These are phyloP conservation scores for Hymenoscyphus repandus DNA, from an alignment of 2,329 filamentous ascomycete genomes.

Conservation along the genomic window DNA sequence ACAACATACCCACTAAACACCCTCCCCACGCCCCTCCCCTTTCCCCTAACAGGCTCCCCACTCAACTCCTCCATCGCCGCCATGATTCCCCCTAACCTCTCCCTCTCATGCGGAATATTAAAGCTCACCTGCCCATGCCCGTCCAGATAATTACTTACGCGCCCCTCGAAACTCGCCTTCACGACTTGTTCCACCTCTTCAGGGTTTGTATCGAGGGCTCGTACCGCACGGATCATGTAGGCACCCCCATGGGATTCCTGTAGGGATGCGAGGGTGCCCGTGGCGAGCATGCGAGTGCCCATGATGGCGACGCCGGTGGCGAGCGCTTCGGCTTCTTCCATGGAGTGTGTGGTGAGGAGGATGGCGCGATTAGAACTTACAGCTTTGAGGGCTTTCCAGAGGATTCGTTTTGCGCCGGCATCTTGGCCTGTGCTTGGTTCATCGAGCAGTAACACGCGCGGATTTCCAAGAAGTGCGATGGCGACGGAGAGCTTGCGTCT, in stretches of 20 bases:
- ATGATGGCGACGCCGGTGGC: constrained; percentile 33
- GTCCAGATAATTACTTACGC: constrained; percentile 19
- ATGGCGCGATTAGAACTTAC: constrained; percentile 29
- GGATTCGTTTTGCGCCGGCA: constrained; percentile 31
- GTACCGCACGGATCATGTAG: constrained; percentile 19
- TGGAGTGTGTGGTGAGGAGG: constrained; percentile 34
- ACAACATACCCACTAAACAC: constrained; percentile 23
- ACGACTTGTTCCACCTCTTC: constrained; percentile 13
- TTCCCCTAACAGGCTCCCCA: constrained; percentile 4
- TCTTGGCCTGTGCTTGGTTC: constrained; percentile 32
- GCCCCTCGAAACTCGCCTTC: constrained; percentile 12
- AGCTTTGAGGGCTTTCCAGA: constrained; percentile 32
- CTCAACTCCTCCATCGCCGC: constrained; percentile 23
- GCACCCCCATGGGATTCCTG: constrained; percentile 20
- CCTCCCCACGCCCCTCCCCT: background rate
- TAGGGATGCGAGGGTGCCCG: constrained; percentile 19
- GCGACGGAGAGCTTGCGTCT: constrained; percentile 31
- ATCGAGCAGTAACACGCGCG: constrained; percentile 30
- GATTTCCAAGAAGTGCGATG: constrained; percentile 32
- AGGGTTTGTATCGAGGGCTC: constrained; percentile 1
- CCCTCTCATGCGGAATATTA: constrained; percentile 19
- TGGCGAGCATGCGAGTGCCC: constrained; percentile 30
- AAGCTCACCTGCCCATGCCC: constrained; percentile 23
- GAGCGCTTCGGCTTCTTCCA: constrained; percentile 35
- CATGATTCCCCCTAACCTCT: constrained; percentile 21